Base-by-base conservation (phyloP, 495 filamentous ascomycete species). In the Neurospora sp. region DNA sequence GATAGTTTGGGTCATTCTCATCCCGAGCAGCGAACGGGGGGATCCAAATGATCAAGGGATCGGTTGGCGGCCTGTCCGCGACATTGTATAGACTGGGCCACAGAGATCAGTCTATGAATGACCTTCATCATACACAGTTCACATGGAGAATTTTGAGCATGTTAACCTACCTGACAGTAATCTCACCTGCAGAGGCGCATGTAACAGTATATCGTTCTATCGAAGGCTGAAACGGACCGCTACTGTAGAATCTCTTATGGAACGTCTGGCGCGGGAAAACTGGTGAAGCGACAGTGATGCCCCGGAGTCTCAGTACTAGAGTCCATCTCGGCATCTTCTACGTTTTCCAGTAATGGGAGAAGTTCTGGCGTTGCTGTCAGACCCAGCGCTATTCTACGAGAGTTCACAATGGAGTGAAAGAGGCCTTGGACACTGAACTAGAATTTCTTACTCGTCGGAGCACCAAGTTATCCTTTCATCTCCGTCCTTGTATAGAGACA, bases 21-120 rank as follows among this genome's bases (percentile, higher is more conserved):
- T 15, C 69, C 36, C 21, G 39, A 19, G 28, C 42, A 37, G 80
- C 75, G 38, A 78, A 82, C 0, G 82, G 81, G 9, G 82, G 82
- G 17, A 84, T 73, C 73, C 82, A 84, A 11, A 84, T 59, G 19
- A 83, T 71, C 69, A 84, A 73, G 45, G 80, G 80, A 34, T 70
- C 74, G 19, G 75, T 66, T 17, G 79, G 69, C 8, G 75, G 73
- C 37, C 78, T 74, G 21, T 77, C 75, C 43, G 74, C 45, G 38
- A 81, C 71, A 73, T 83, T 83, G 40, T 83, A 77, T 28, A 83
- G 74, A 71, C 82, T 83, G 69, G 4, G 6, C 13, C 13, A 34
- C 1, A 8, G 28, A 13, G 7, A 66, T 66, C 54, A 66, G 54
- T 66, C 28, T 9, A 59, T 19, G 15, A 9, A 19, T 19, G 54